Percentiles rank a stretch among this genome's conserved stretches.
phyloP scores from a whole-genome alignment of 1,284 basidiomycete genomes.

The Pascua guehoae region DNA sequence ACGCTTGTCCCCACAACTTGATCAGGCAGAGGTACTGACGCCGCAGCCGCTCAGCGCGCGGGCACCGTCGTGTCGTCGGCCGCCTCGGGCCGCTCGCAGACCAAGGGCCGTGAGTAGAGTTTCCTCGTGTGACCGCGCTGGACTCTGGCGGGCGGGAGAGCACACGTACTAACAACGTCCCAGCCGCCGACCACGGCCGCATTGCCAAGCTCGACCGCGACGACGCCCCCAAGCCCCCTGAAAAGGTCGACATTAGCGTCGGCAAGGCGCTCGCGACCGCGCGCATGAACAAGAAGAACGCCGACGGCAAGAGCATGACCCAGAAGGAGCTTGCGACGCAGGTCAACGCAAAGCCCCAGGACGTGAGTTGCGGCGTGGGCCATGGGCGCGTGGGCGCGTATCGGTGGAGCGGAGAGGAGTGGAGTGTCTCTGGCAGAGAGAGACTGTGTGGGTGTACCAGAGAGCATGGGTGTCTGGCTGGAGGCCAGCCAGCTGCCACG shows the following conservation, averaged over 20 bases:
- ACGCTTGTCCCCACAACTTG: conserved; percentile 5
- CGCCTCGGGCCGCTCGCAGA: conserved; percentile 18
- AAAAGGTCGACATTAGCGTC: conserved; percentile 63
- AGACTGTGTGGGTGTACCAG: too few relatives aligned
- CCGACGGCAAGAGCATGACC: conserved; percentile 53
- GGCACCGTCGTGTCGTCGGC: conserved; percentile 22
- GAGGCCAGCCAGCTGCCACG: too few relatives aligned
- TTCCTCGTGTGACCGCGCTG: not conserved
- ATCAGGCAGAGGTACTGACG: conserved; percentile 1
- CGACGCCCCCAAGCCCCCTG: conserved; percentile 92
- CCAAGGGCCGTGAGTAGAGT: conserved; percentile 9
- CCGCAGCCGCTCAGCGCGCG: conserved; percentile 14
- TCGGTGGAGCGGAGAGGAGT: too few relatives aligned
- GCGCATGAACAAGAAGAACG: conserved; percentile 58
- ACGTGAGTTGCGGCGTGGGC: conserved; percentile 30
- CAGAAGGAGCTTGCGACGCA: conserved; percentile 89
- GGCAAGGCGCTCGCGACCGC: conserved; percentile 76
- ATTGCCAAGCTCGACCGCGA: conserved; percentile 92
- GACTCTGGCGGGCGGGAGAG: too few relatives aligned
- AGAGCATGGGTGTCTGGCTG: too few relatives aligned
- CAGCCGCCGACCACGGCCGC: conserved; percentile 85
- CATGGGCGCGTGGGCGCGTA: too few relatives aligned
- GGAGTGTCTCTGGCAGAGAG: too few relatives aligned
- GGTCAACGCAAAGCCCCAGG: conserved; percentile 49
- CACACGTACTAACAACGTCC: too few relatives aligned